Evolutionary conservation across 2,329 filamentous ascomycete genomes (phyloP), one percentile per base, ranked within the genome.

Genomic region (Gaeumannomyces tritici): DNA sequence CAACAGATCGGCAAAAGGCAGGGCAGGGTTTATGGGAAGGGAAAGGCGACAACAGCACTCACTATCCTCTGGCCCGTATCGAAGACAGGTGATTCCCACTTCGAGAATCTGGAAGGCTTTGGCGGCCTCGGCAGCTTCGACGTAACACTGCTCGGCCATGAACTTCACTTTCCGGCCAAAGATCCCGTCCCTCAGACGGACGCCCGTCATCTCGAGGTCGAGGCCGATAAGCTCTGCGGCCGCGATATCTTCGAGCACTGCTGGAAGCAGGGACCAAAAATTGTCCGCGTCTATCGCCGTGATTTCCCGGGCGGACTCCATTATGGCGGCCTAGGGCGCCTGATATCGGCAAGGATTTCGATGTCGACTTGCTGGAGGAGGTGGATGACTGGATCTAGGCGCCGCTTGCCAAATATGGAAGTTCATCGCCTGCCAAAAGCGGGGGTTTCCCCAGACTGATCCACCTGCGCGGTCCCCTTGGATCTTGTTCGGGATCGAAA

Each of bases 171-270:
- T 15, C 7, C 9, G 57, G 61, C 7, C 29, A 15, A 57, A 28
- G 65, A 26, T 29, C 65, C 55, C n/a, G 63, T 62, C 54, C 11
- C 62, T 63, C n/a, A 33, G 27, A 0, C 27, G 35, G 42, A 75
- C 71, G 6, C 75, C 75, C 1, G 69, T 71, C 73, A 77, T 76
- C 66, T 77, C 75, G 51, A 76, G 59, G 59, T 77, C 74, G 5
- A 78, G 66, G 8, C 72, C 66, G 0, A 75, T 68, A 62, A 71
- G 75, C 0, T 70, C 64, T 0, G 73, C 70, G 12, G 66, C 62
- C 8, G 70, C 63, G 8, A 75, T 72, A 2, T 67, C 65, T 0
- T 69, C 35, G 1, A 77, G 62, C 5, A 77, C 66, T 2, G 7
- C 21, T 0, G 73, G 71, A 9, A 78, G 65, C 8, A 64, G 28